Evolutionary conservation across 2,329 filamentous ascomycete genomes (phyloP), one percentile per base, ranked within the genome.

Genomic region (Cercospora zeina): DNA sequence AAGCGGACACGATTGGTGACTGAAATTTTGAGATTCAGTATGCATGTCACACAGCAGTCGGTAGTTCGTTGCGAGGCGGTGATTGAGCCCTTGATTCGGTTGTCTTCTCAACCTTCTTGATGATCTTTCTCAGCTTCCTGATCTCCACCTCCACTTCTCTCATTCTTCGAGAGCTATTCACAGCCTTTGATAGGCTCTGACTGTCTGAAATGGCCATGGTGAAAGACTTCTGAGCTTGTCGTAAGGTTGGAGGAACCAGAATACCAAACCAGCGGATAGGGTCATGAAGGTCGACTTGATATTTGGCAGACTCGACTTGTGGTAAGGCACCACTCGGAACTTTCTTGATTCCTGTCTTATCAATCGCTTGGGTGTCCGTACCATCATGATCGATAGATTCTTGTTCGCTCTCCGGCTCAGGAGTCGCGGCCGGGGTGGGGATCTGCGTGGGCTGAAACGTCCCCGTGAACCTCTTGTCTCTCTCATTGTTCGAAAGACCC

Each of bases 71-170:
- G 1, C 4, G 13, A 33, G 19, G 3, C 4, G 27, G 5, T 14
- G n/a, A 13, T 27, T 1, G 8, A 30, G 37, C 13, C 11, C 6
- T 45, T 13, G 27, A 14, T 31, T 34, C 27, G 4, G 5, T 31
- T 4, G 49, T 31, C 50, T 56, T 70, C 56, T 76, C 73, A 2
- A 68, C 67, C 67, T 77, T 81, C 66, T 75, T 75, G 4, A 81
- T 71, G 21, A 74, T 72, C 69, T 84, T 84, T 67, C 80, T 76
- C 54, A 77, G 59, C 61, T 88, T 79, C 37, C 88, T 81, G 58
- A 93, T 86, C 67, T 89, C 83, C 56, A 87, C 85, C 77, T 92
- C 89, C 4, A 90, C 72, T n/a, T 77, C 76, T 13, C 80, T 79
- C 83, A 93, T 86, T 69, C 85, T 81, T 30, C 80, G 79, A 36